These are phyloP conservation scores for Eucommia ulmoides DNA, from an alignment of 257 asterid genomes.

Conservation along the genomic window DNA sequence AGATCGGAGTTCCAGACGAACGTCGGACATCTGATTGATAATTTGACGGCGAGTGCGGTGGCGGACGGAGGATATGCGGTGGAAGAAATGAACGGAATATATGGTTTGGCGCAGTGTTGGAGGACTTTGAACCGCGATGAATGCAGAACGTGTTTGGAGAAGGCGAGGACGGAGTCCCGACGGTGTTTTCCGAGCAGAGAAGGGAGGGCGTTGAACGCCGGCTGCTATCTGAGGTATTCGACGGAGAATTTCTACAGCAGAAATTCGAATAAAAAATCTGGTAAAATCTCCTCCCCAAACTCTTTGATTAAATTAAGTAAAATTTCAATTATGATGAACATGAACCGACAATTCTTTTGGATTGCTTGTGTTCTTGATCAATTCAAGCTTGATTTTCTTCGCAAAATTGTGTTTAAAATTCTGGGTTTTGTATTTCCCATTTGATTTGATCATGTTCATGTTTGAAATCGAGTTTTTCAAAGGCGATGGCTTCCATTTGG, in stretches of 20 bases:
- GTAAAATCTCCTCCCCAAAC: too few species aligned
- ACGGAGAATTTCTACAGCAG: slow-evolving; percentile 46
- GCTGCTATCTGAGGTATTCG: slow-evolving; percentile 84
- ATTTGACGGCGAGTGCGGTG: slow-evolving; percentile 36
- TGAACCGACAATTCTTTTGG: too few species aligned
- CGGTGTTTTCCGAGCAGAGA: slow-evolving; percentile 59
- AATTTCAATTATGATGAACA: too few species aligned
- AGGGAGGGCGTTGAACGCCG: slow-evolving; percentile 72
- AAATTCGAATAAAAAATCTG: too few species aligned
- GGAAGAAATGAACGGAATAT: slow-evolving; percentile 42
- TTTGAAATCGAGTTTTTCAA: too few species aligned
- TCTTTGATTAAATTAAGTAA: too few species aligned
- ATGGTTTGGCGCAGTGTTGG: slow-evolving; percentile 94
- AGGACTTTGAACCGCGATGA: slow-evolving; percentile 41
- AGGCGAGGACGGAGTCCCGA: slow-evolving; percentile 40
- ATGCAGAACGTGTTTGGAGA: slow-evolving; percentile 62
- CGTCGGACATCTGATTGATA: slow-evolving; percentile 31
- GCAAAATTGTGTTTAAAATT: too few species aligned
- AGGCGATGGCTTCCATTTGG: too few species aligned
- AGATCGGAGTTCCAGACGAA: slow-evolving; percentile 16
- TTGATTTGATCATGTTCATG: too few species aligned
- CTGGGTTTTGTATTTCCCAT: too few species aligned
- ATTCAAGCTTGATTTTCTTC: too few species aligned
- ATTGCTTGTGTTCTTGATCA: too few species aligned
- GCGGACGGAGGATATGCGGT: slow-evolving; percentile 32